phyloP scores from a whole-genome alignment of 2,329 filamentous ascomycete species.

The Nothophaeocryptopus gaeumannii region DNA sequence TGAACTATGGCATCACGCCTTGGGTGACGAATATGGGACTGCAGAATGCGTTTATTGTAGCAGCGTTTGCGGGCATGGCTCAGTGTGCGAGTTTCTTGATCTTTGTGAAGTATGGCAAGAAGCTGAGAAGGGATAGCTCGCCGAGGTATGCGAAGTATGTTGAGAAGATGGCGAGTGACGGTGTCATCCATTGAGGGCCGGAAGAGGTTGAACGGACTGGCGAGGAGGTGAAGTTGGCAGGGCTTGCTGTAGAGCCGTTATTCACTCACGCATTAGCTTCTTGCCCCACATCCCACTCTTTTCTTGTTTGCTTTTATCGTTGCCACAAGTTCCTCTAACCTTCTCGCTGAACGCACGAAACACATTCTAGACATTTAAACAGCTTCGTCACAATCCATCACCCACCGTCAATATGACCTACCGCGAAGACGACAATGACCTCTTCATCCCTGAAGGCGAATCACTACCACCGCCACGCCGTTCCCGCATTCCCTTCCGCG shows the following conservation, averaged over 20 bases:
- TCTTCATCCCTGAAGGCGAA: not conserved
- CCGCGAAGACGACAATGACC: not conserved
- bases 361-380: too few species aligned
- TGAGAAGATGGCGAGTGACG: conserved; percentile 29
- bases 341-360: too few species aligned
- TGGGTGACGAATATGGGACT: conserved; percentile 45
- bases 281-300: too few species aligned
- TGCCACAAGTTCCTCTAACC: too few species aligned
- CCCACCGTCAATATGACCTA: too few species aligned
- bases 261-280: too few species aligned
- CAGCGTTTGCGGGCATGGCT: conserved; percentile 44
- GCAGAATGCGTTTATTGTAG: conserved; percentile 44
- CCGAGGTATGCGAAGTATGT: conserved; percentile 41
- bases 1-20: conserved; percentile 50
- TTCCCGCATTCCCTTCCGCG: not conserved
- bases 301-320: too few species aligned
- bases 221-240: too few species aligned
- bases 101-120: conserved; percentile 52
- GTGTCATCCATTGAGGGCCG: conserved; percentile 22
- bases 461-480: not conserved
- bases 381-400: too few species aligned
- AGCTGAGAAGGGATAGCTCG: conserved; percentile 40
- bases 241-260: too few species aligned
- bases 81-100: conserved; percentile 41
- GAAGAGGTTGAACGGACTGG: too few species aligned